Conservation (phyloP, 495 filamentous ascomycete species). For the Neurospora tetrasperma region DNA sequence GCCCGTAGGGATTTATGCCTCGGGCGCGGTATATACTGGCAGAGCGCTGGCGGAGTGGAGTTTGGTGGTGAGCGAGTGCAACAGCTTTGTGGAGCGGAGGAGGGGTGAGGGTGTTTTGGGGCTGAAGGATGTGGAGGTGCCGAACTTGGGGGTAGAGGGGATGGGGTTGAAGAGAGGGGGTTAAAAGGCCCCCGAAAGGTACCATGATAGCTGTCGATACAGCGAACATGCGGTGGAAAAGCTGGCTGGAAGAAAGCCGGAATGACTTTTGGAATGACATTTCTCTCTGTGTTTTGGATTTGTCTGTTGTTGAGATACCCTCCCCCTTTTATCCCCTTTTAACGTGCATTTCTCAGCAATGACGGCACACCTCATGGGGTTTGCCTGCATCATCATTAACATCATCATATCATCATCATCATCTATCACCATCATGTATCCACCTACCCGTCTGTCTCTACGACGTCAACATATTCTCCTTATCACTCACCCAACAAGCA, state of each 20-base stretch:
- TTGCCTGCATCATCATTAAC: neutral
- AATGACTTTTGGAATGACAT: neutral
- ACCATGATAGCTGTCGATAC: neutral
- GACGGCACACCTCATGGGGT: neutral
- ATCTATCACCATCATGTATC: neutral
- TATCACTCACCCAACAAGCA: neutral
- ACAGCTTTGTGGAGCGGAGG: constrained; percentile 83
- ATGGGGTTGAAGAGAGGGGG: constrained; percentile 47
- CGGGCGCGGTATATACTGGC: constrained; percentile 60
- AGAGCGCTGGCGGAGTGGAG: constrained; percentile 89
- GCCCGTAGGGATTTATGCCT: constrained; percentile 28
- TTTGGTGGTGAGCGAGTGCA: constrained; percentile 73
- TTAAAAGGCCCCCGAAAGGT: neutral
- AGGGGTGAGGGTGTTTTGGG: constrained; percentile 74
- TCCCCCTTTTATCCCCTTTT: neutral
- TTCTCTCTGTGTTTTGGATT: neutral
- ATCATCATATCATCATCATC: neutral
- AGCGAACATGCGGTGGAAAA: neutral
- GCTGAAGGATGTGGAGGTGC: constrained; percentile 74
- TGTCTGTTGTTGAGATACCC: neutral
- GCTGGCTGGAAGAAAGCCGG: neutral
- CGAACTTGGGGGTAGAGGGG: constrained; percentile 74
- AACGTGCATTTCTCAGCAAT: neutral
- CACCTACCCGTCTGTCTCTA: neutral
- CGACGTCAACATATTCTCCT: neutral